phyloP scores from a whole-genome alignment of 2,329 filamentous ascomycete genomes.

The Penicillium sp. region DNA sequence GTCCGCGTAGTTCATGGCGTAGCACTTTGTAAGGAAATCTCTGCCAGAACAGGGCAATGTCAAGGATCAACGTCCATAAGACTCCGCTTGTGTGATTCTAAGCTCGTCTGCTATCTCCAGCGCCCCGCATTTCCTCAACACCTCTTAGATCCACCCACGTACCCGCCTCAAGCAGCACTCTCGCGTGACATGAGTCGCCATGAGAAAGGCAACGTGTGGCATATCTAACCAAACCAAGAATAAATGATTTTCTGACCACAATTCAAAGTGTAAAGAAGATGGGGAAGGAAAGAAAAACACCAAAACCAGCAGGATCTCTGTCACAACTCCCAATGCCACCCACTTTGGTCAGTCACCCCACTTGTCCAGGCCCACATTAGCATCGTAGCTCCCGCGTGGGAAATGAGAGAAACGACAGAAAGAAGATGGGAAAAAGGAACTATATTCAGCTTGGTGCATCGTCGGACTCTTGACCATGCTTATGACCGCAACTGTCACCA shows the following conservation, averaged over 20 bases:
- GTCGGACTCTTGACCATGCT: no score
- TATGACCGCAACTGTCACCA: no score
- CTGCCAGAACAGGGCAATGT: neutral
- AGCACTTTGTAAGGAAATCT: neutral
- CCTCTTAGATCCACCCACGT: neutral
- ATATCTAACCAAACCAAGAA: neutral
- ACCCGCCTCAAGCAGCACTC: neutral
- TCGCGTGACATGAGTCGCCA: neutral
- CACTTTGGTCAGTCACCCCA: neutral
- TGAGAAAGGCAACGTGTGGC: neutral
- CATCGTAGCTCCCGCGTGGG: neutral
- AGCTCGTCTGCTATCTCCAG: neutral
- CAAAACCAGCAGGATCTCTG: neutral
- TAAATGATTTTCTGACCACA: neutral
- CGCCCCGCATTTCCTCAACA: neutral
- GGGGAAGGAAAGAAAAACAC: no score
- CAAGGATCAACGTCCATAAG: neutral
- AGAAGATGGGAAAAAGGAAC: neutral
- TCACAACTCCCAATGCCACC: neutral
- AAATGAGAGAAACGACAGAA: neutral
- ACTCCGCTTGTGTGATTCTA: neutral
- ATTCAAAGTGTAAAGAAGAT: neutral
- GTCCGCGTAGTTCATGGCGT: neutral
- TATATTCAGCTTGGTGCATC: neutral
- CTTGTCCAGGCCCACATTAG: constrained; percentile 1